Conservation (phyloP, 169 alveolate species). For the Theileria orientalis region DNA sequence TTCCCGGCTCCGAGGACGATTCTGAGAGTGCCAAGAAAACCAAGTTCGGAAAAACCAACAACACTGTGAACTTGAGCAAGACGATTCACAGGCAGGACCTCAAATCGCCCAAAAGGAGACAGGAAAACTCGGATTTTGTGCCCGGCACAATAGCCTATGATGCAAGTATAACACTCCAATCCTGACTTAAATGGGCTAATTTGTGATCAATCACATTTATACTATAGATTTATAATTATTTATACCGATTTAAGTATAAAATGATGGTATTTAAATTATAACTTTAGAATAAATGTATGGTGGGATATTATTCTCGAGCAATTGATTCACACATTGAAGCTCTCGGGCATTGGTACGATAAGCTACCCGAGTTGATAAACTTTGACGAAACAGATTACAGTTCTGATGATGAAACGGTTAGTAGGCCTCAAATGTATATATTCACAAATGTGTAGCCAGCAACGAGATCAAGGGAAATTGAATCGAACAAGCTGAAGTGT, state of each 20-base stretch:
- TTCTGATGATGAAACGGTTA: no score
- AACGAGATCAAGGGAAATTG: neutral
- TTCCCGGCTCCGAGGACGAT: constrained; percentile 49
- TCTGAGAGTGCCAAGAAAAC: constrained; percentile 14
- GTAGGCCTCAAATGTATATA: no score
- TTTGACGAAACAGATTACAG: no score
- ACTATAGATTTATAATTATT: no score
- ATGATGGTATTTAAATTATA: no score
- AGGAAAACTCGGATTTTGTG: constrained; percentile 11
- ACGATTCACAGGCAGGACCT: constrained; percentile 1
- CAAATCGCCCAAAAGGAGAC: neutral
- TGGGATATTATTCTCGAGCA: no score
- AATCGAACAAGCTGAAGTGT: constrained; percentile 16
- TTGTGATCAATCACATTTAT: no score
- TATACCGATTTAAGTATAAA: no score
- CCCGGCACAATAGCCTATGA: constrained; percentile 15
- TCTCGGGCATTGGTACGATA: no score
- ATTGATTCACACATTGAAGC: no score
- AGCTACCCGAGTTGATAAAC: no score
- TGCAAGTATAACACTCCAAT: constrained; percentile 16
- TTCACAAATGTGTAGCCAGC: neutral
- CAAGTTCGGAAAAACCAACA: constrained; percentile 43
- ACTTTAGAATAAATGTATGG: no score
- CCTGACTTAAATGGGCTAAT: neutral
- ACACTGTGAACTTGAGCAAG: constrained; percentile 14